Base-by-base conservation (phyloP, 139 green algal species). In the Tetradesmus lagerheimii region DNA sequence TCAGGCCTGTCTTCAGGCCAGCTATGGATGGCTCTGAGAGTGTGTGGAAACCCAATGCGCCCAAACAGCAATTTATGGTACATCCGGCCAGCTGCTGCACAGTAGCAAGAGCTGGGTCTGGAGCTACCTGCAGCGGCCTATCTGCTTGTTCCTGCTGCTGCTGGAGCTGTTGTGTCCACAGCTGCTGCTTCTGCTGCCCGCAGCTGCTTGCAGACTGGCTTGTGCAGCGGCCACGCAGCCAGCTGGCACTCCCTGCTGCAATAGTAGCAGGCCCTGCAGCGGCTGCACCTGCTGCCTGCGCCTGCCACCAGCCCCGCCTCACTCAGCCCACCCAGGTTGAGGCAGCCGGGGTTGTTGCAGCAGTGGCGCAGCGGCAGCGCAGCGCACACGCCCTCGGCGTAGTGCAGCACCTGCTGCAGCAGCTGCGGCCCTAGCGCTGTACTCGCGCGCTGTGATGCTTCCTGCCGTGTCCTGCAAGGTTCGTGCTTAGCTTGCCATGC, bases 261-360 rank as follows among this genome's bases (percentile, higher is more conserved):
- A 20, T 87, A 87, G 35, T 14, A 31, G 27, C 25, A 39, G 37
- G 82, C 35, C n/a, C 34, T 77, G 35, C 82, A 87, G 53, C 50
- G 14, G 29, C 35, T 39, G 57, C 82, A 87, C 47, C 64, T 34
- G 75, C 75, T 81, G 78, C 78, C 29, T 67, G 64, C 50, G 18
- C 82, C 82, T 35, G 18, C 25, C 34, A 87, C 82, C 53, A 87
- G 29, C 43, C 11, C 18, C 29, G 31, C 45, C 82, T 87, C 82
- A 77, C 82, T 78, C 15, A 47, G 23, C 82, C 37, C 35, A 18
- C 29, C 31, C 50, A 77, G 27, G 35, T 87, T 87, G 18, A 45
- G 20, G 25, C 82, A 87, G 35, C 47, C 31, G 8, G 82, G 82
- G 82, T 78, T 87, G 31, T 87, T 87, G 57, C 82, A 87, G 82